Evolutionary conservation across 306 rosid genomes (phyloP), one percentile per base, ranked within the genome.

Genomic region (Lathyrus tuberosus): DNA sequence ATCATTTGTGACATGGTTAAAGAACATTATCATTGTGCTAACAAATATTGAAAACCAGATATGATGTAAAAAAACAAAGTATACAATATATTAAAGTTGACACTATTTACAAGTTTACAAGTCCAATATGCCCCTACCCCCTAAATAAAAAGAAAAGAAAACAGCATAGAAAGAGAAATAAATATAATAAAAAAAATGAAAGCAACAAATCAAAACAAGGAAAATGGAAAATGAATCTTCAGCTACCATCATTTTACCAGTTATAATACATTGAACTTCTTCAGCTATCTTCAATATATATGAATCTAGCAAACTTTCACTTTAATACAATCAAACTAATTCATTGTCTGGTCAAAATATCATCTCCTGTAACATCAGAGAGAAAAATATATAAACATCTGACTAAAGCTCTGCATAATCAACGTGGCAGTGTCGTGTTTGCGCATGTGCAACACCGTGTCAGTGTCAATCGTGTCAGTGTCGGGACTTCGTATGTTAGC

Each of bases 321-420:
- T 78, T 78, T 28, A 57, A 59, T 62, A 71, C 46, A 66, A 82
- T 28, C 66, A 62, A 75, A 57, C 76, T 77, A 72, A 66, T 65
- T 51, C 52, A 69, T 56, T 62, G 60, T 62, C 69, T 72, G 54
- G 61, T 76, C 79, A 81, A 76, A 76, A 69, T 69, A 72, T 72
- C 84, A 81, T 72, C 61, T 81, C 85, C 85, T 81, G 76, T 69
- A 47, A 72, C 37, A 72, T 62, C 62, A 67, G 41, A 63, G 33
- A 47, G 22, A 13, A 54, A 46, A 26, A 5, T 5, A 56, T 28
- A 12, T 28, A n/a, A 37, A 3, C 30, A 53, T 71, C 66, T 61
- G 56, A 26, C 26, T 35, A 63, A 48, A 67, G 28, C 22, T 58
- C 51, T 1, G 46, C 47, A 65, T 47, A 49, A 20, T 11, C 44